Evolutionary conservation across 495 filamentous ascomycete genomes (phyloP), one percentile per base, ranked within the genome.

Genomic region (Penicillium dipodomyicola): DNA sequence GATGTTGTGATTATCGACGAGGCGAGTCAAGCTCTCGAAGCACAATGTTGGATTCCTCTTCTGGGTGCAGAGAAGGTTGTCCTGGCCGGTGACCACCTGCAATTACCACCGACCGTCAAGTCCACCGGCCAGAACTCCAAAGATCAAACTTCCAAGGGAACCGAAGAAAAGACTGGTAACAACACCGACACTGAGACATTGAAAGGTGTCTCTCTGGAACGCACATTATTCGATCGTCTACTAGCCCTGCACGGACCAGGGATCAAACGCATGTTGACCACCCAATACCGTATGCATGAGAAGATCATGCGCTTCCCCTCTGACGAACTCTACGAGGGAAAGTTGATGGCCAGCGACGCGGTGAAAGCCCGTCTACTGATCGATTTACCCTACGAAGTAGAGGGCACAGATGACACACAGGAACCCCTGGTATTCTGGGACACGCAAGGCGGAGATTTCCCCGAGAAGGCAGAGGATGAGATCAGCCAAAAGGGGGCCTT

Each of bases 281-380:
- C 90, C 2, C 94, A 99, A 75, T 99, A 99, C 71, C 89, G 94
- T 9, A 99, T 99, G 94, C 93, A 99, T 70, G 87, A 90, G 64
- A 80, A 78, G 48, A 97, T 99, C 65, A 97, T 97, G 94, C 77
- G 81, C 37, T 97, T 97, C 68, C 93, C 95, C 0, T 97, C 93
- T 0, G 78, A 86, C 49, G 87, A 91, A 68, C 80, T 99, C 20
- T 99, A 99, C 76, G 87, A 90, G 42, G 80, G 78, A 3, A 84
- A 85, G 57, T 78, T 99, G 4, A 78, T 91, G 5, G 94, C 94
- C 3, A 89, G 86, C 3, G 87, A 92, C 4, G 76, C 71, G 0
- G 94, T 97, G 35, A 87, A 87, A 63, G 75, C 72, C 4, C 82
- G 92, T 14, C 73, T 96, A 2, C 80, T 99, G 7, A 85, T 77